Base-by-base conservation (phyloP, 108 stramenopile species). In the Nitzschia palea region DNA sequence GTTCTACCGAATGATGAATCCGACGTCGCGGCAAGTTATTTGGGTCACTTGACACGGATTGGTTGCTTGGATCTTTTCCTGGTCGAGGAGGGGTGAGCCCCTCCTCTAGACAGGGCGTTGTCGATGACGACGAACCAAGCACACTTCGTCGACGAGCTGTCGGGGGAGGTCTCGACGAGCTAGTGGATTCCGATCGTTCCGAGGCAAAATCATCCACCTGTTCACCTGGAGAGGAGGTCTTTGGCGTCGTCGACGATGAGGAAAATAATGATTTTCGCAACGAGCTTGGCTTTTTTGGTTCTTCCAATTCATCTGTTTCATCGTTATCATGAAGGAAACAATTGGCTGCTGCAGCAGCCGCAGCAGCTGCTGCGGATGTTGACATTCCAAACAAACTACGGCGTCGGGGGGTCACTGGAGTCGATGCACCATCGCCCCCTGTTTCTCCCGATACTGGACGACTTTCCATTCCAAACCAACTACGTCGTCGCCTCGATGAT, bases 341-440 rank as follows among this genome's bases (percentile, higher is more conserved):
- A n/a, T n/a, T n/a, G n/a, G n/a, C n/a, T n/a, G n/a, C n/a, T n/a
- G n/a, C n/a, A n/a, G n/a, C n/a, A n/a, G n/a, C n/a, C n/a, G n/a
- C n/a, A n/a, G n/a, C n/a, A n/a, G n/a, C n/a, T n/a, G n/a, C n/a
- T n/a, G n/a, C 37, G 37, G 59, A 43, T 18, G 36, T 43, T 18
- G 40, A 8, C 9, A 37, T 43, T 14, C 59, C 59, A 43, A 61
- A 43, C 40, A 61, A 12, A 22, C 59, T 61, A 8, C 37, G 34
- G 6, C 59, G 40, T n/a, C 59, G 59, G 4, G 14, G 34, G 37
- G 59, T 23, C 8, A 4, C 12, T 17, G 40, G 40, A 10, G 43
- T 61, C 10, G 9, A 5, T 4, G 36, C 15, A 14, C 14, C n/a
- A 17, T 25, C 51, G 10, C 14, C 30, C 4, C 22, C 32, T n/a